Base-by-base conservation (phyloP, 2,329 filamentous ascomycete genomes). In the Leptographium wingfieldii region DNA sequence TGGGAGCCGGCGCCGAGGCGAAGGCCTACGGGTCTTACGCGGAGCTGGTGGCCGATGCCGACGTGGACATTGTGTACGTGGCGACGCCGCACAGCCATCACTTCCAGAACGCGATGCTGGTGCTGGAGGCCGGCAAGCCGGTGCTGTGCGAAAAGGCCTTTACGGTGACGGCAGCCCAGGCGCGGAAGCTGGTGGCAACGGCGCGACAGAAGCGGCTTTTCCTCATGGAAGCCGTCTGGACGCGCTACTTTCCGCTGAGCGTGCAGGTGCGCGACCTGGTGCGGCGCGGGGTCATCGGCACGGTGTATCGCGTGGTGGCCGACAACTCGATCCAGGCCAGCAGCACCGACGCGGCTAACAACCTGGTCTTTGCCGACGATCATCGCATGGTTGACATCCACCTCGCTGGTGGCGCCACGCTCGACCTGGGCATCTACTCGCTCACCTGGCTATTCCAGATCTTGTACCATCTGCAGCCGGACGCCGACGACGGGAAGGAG, bases 1-100 rank as follows among this genome's bases (percentile, higher is more conserved):
- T 87, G 46, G 81, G 85, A 61, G 84, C 86, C n/a, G 85, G 87
- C 3, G 74, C 80, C 22, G 60, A 49, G 31, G 86, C 87, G 60
- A 82, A 82, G 66, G 80, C 86, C 11, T 95, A 95, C 69, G 88
- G 87, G 61, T 89, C 86, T 12, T 96, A 96, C 73, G 80, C 85
- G 63, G 88, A 91, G 70, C 81, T 96, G 33, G 90, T 92, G 31
- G 80, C 81, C 57, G 89, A 95, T 70, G 76, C 86, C 7, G 81
- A 89, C 67, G 81, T 95, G 65, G 88, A 95, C 71, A 88, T 95
- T 66, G 74, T 96, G 73, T 96, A 95, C 72, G 83, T 96, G 60
- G 90, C 90, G 29, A 95, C 91, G 4, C 91, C 91, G 19, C 91
- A 95, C 75, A 92, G 88, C 67, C 91, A 95, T 72, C 91, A 96